Conservation (phyloP, 176 grass and related monocot genomes). For the Musa troglodytarum region DNA sequence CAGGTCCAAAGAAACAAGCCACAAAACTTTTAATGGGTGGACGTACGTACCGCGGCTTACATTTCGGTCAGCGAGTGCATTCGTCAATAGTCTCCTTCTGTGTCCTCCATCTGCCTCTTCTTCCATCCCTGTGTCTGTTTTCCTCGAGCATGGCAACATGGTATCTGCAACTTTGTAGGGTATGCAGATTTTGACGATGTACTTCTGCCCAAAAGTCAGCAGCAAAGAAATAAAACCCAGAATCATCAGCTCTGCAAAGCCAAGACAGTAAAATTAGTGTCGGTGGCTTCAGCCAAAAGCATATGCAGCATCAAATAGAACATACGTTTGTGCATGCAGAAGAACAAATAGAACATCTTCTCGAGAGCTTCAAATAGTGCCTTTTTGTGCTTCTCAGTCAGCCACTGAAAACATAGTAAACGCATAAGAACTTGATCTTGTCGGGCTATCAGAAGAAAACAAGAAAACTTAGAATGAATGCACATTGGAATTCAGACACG, state of each 20-base stretch:
- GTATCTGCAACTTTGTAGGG: slow-evolving; percentile 48
- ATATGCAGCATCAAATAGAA: not conserved
- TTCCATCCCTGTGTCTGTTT: not conserved
- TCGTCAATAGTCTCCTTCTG: not conserved
- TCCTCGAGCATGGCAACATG: slow-evolving; percentile 58
- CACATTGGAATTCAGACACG: not conserved
- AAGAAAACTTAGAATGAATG: no score
- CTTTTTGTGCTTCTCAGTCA: slow-evolving; percentile 8
- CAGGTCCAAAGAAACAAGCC: not conserved
- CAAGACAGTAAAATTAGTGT: not conserved
- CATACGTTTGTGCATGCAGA: not conserved
- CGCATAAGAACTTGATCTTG: not conserved
- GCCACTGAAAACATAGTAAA: not conserved
- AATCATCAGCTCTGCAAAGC: slow-evolving; percentile 66
- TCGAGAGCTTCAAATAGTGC: slow-evolving; percentile 1
- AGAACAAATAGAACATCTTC: not conserved
- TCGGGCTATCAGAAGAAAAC: no score
- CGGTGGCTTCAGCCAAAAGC: not conserved
- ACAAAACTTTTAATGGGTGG: not conserved
- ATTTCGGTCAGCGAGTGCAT: not conserved
- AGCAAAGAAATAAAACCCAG: slow-evolving; percentile 91
- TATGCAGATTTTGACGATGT: slow-evolving; percentile 84
- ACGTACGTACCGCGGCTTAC: not conserved
- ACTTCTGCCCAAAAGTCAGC: slow-evolving; percentile 76
- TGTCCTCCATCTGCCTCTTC: not conserved